Evolutionary conservation across 2,329 filamentous ascomycete species (phyloP).

Genomic region (Tympanopsis confertula): DNA sequence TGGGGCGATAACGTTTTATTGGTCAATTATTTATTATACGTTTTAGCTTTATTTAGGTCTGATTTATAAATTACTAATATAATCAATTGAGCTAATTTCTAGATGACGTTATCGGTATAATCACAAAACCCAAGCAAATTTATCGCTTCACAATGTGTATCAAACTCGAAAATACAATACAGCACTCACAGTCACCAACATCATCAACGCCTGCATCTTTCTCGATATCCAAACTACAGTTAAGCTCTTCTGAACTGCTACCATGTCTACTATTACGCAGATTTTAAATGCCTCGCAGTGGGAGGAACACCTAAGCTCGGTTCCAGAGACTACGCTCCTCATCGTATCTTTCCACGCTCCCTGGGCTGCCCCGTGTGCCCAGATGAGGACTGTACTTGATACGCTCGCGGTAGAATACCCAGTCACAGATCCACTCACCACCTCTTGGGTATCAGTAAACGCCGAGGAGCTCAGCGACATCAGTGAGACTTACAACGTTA

Average conservation of each 20-base stretch:
- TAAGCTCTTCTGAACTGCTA: conserved; percentile 6
- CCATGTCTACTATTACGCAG: conserved; percentile 68
- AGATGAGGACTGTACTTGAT: conserved; percentile 79
- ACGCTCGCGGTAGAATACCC: conserved; percentile 82
- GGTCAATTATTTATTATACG: no score
- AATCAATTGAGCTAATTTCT: no score
- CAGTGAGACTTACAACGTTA: conserved; percentile 85
- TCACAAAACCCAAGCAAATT: no score
- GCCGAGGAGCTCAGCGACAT: conserved; percentile 89
- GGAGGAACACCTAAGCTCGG: conserved; percentile 51
- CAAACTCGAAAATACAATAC: not conserved
- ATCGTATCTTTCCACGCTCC: conserved; percentile 91
- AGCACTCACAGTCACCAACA: not conserved
- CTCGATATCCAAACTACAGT: not conserved
- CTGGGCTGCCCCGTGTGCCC: conserved; percentile 90
- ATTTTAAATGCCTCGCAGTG: conserved; percentile 66
- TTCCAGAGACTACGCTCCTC: conserved; percentile 61
- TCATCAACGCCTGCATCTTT: no score
- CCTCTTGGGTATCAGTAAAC: conserved; percentile 81
- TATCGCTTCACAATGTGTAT: not conserved
- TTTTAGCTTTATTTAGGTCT: no score
- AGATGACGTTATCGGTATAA: no score
- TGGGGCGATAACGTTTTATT: no score
- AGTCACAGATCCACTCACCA: conserved; percentile 49
- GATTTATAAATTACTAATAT: no score